phyloP scores from a whole-genome alignment of 2,329 filamentous ascomycete genomes.

The Hortaea werneckii region DNA sequence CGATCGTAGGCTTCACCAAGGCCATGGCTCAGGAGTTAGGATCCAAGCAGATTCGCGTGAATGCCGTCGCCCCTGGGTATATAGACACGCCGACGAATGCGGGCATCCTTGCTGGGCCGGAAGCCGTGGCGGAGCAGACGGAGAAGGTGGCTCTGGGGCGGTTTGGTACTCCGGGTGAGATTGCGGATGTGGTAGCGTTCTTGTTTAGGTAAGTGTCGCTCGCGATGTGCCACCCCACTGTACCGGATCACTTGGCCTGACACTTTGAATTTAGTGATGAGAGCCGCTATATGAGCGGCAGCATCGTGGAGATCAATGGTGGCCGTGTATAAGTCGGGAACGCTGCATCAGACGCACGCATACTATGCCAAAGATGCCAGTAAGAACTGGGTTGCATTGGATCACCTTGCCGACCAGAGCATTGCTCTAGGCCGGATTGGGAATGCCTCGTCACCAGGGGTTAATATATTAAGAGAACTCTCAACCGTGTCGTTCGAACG shows the following conservation, averaged over 20 bases:
- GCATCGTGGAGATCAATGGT: conserved; percentile 42
- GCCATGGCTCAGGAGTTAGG: conserved; percentile 32
- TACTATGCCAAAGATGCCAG: too few species aligned
- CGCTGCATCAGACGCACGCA: too few species aligned
- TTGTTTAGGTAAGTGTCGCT: conserved; percentile 32
- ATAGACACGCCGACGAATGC: conserved; percentile 41
- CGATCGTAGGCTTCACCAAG: conserved; percentile 37
- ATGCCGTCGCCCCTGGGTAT: conserved; percentile 32
- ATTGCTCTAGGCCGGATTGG: too few species aligned
- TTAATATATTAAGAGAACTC: too few species aligned
- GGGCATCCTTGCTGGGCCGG: conserved; percentile 38
- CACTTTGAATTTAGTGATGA: background rate
- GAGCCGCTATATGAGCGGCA: conserved; percentile 31
- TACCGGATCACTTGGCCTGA: background rate
- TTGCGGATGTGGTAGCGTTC: conserved; percentile 42
- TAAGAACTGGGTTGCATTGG: too few species aligned
- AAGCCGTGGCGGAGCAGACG: conserved; percentile 31
- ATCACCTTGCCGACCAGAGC: too few species aligned
- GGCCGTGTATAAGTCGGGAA: conserved; percentile 12
- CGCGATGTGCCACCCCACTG: background rate
- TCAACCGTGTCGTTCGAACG: too few species aligned
- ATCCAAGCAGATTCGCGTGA: conserved; percentile 28
- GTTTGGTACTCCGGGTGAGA: conserved; percentile 37
- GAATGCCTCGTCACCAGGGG: too few species aligned
- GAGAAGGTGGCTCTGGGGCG: conserved; percentile 33